Evolutionary conservation across 257 asterid genomes (phyloP).

Genomic region (Cruciata laevipes): DNA sequence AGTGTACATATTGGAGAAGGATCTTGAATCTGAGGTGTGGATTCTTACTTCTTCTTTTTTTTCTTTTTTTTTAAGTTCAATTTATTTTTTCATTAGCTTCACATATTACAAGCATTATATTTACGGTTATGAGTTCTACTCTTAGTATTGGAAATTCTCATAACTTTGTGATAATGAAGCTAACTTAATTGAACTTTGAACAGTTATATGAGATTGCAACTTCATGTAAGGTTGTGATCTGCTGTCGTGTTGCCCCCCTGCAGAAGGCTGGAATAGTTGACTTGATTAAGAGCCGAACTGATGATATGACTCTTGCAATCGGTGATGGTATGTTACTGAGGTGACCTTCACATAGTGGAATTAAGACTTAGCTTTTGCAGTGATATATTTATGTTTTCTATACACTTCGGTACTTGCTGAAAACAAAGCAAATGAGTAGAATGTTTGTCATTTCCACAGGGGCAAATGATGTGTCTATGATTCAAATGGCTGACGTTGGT

Average conservation of each 20-base stretch:
- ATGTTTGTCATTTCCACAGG: conserved; percentile 40
- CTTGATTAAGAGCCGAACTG: conserved; percentile 80
- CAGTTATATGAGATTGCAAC: conserved; percentile 96
- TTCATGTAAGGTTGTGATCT: conserved; percentile 77
- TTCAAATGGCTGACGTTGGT: conserved; percentile 99
- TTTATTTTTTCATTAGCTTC: conserved; percentile 2
- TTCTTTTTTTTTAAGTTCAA: background rate
- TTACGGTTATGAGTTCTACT: conserved; percentile 7
- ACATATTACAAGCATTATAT: conserved; percentile 8
- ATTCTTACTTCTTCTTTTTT: conserved; percentile 13
- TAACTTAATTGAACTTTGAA: conserved; percentile 27
- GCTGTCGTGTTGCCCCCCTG: conserved; percentile 97
- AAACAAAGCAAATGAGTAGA: conserved; percentile 8
- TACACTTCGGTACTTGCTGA: background rate
- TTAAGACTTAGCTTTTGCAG: background rate
- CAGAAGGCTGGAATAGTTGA: conserved; percentile 99
- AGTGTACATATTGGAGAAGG: conserved; percentile 92
- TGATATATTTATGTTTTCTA: background rate
- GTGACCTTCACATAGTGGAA: background rate
- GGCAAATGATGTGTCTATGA: conserved; percentile 99
- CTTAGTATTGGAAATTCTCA: background rate
- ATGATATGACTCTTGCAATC: conserved; percentile 96
- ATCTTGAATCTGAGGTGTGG: conserved; percentile 75
- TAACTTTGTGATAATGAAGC: background rate
- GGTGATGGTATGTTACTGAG: conserved; percentile 80